These are phyloP conservation scores for Dendrostoma leiphaemia DNA, from an alignment of 2,329 filamentous ascomycete species.

Conservation along the genomic window DNA sequence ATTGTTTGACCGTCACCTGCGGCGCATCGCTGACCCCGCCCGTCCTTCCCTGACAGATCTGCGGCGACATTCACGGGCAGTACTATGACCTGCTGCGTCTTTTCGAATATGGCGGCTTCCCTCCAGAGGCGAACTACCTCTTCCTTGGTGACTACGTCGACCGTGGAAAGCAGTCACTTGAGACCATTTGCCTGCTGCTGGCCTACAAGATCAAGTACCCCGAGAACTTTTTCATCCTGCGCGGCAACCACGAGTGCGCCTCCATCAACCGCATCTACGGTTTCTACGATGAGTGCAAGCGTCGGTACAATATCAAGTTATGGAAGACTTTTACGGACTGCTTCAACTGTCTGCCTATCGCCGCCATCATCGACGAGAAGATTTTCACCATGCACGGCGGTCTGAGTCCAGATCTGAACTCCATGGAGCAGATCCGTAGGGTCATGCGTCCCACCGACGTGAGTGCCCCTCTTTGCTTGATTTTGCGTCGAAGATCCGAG, in stretches of 20 bases:
- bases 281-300: slow-evolving; percentile 99
- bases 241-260: slow-evolving; percentile 98
- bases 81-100: slow-evolving; percentile 97
- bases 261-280: slow-evolving; percentile 99
- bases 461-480: slow-evolving; percentile 43
- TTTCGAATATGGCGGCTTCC: slow-evolving; percentile 98
- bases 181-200: slow-evolving; percentile 94
- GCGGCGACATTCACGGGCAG: slow-evolving; percentile 98
- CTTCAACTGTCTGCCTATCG: slow-evolving; percentile 98
- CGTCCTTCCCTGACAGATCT: slow-evolving; percentile 64
- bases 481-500: background rate
- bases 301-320: slow-evolving; percentile 97
- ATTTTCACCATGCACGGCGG: slow-evolving; percentile 99
- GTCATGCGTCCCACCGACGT: slow-evolving; percentile 99
- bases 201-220: slow-evolving; percentile 99
- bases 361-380: slow-evolving; percentile 99
- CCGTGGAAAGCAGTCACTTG: slow-evolving; percentile 96
- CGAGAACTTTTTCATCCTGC: slow-evolving; percentile 98
- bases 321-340: slow-evolving; percentile 99
- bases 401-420: slow-evolving; percentile 94
- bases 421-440: slow-evolving; percentile 98
- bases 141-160: slow-evolving; percentile 99
- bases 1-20: slow-evolving; percentile 7
- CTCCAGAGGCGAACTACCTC: slow-evolving; percentile 97
- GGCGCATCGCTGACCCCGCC: slow-evolving; percentile 11